These are phyloP conservation scores for Lepidium aucheri DNA, from an alignment of 345 rosid genomes.

Conservation along the genomic window DNA sequence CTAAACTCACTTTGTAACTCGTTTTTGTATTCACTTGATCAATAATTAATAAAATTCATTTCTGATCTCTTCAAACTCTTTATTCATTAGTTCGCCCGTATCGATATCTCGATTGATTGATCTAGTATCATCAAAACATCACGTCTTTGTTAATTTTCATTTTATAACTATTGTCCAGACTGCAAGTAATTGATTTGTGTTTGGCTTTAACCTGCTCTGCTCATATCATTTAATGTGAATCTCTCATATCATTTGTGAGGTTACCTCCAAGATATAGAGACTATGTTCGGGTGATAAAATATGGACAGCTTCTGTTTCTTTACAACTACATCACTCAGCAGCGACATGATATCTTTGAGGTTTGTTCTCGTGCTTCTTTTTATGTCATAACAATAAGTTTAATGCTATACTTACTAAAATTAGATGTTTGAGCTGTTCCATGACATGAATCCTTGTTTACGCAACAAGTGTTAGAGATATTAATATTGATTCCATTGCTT, in stretches of 20 bases:
- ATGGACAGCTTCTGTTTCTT: conserved; percentile 90
- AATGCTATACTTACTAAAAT: background rate
- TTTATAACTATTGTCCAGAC: background rate
- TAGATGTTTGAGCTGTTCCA: background rate
- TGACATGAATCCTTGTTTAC: conserved; percentile 28
- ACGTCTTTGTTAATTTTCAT: conserved; percentile 64
- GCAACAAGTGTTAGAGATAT: conserved; percentile 94
- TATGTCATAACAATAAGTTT: background rate
- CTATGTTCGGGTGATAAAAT: conserved; percentile 94
- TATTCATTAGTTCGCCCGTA: too few relatives aligned
- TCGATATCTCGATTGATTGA: too few relatives aligned
- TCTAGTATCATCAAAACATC: too few relatives aligned
- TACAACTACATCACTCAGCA: conserved; percentile 96
- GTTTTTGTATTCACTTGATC: too few relatives aligned
- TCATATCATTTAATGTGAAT: background rate
- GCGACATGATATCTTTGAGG: conserved; percentile 98
- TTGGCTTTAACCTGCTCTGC: background rate
- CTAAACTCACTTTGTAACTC: too few relatives aligned
- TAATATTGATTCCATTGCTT: conserved; percentile 42
- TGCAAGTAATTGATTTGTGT: background rate
- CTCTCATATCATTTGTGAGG: conserved; percentile 35
- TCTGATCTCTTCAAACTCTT: too few relatives aligned
- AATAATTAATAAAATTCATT: too few relatives aligned
- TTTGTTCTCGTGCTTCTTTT: conserved; percentile 27
- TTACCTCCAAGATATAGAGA: conserved; percentile 94